A percentile compares a stretch with the other conserved stretches of the same genome.
These are phyloP conservation scores for California macrophylla DNA, from an alignment of 441 rosid species.

Conservation along the genomic window DNA sequence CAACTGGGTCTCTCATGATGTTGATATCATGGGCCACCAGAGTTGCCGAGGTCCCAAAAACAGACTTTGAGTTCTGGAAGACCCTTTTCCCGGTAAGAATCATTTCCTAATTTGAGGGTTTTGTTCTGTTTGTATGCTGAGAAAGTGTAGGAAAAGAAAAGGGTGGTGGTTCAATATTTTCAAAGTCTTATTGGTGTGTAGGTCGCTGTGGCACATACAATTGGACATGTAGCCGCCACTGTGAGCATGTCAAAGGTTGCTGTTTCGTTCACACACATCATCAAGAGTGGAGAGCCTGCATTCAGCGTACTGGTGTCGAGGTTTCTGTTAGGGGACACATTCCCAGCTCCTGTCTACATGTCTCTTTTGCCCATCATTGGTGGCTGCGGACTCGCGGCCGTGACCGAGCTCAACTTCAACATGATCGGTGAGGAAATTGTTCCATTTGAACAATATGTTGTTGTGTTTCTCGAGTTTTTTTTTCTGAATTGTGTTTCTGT, in stretches of 20 bases:
- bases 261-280: conserved; percentile 84
- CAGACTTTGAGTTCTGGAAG: conserved; percentile 23
- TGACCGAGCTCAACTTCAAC: conserved; percentile 85
- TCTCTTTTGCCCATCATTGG: conserved; percentile 84
- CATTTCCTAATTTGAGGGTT: neutral
- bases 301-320: conserved; percentile 73
- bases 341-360: conserved; percentile 61
- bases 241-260: conserved; percentile 97
- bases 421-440: conserved; percentile 47
- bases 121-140: neutral
- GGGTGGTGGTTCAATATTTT: neutral
- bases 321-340: conserved; percentile 59
- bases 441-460: neutral
- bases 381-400: conserved; percentile 83
- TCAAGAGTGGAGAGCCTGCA: conserved; percentile 91
- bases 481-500: conserved; percentile 17
- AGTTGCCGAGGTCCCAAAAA: conserved; percentile 21
- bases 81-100: conserved; percentile 18
- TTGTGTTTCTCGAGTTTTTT: neutral
- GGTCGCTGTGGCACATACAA: conserved; percentile 93
- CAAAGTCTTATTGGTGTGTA: conserved; percentile 13
- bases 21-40: conserved; percentile 22
- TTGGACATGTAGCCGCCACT: conserved; percentile 94
- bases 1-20: conserved; percentile 23
- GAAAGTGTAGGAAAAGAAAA: neutral